These are phyloP conservation scores for Paecilomyces niveus DNA, from an alignment of 2,329 filamentous ascomycete genomes.

Conservation along the genomic window DNA sequence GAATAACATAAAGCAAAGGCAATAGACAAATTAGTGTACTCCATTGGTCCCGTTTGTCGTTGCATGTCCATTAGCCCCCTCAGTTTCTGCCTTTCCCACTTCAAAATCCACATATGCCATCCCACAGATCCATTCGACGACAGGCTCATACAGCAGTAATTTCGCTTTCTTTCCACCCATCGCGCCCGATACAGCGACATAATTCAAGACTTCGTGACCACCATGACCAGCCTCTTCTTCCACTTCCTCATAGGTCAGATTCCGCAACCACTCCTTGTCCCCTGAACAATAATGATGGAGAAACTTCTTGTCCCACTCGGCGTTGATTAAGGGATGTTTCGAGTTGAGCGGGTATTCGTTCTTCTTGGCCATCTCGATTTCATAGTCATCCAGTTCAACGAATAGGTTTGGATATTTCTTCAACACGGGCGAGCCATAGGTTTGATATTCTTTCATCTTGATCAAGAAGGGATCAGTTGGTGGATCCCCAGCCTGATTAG, in stretches of 20 bases:
- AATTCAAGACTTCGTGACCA: slow-evolving; percentile 15
- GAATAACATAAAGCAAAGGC: not conserved
- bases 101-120: slow-evolving; percentile 9
- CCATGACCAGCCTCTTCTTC: slow-evolving; percentile 14
- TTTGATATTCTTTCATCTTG: slow-evolving; percentile 23
- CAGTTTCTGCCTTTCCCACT: not conserved
- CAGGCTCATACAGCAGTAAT: slow-evolving; percentile 8
- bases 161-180: slow-evolving; percentile 6
- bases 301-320: slow-evolving; percentile 20
- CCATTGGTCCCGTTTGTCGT: not conserved
- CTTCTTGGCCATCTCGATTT: slow-evolving; percentile 22
- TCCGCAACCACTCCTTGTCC: slow-evolving; percentile 14
- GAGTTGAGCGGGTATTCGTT: slow-evolving; percentile 23
- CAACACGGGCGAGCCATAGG: slow-evolving; percentile 16
- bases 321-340: slow-evolving; percentile 23
- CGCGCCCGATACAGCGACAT: slow-evolving; percentile 10
- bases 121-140: slow-evolving; percentile 9
- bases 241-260: slow-evolving; percentile 14
- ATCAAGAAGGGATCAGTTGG: slow-evolving; percentile 19
- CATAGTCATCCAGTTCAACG: slow-evolving; percentile 22
- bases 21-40: not conserved
- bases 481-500: slow-evolving; percentile 16
- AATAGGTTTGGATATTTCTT: slow-evolving; percentile 18
- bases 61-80: not conserved
- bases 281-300: slow-evolving; percentile 15